phyloP scores from a whole-genome alignment of 805 yeast species.

The Kurtzmaniella cleridarum region DNA sequence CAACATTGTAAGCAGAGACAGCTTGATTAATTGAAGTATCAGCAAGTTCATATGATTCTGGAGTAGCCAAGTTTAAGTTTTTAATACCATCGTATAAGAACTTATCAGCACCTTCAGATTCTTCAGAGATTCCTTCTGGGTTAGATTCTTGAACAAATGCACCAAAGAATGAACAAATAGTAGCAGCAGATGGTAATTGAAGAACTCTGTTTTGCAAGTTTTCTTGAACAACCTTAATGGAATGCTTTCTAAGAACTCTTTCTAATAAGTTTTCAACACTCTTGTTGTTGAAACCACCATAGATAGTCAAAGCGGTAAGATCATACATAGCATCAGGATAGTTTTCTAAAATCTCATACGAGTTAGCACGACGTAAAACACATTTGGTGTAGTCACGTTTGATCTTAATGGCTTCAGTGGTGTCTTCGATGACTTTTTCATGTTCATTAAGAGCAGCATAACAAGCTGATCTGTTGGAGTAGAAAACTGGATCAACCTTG shows the following conservation, averaged over 20 bases:
- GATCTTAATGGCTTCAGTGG: conserved; percentile 77
- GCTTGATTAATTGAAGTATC: conserved; percentile 57
- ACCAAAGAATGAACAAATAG: conserved; percentile 80
- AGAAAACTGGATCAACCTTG: conserved; percentile 81
- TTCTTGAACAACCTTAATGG: conserved; percentile 65
- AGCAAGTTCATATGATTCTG: conserved; percentile 59
- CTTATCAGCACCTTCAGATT: conserved; percentile 57
- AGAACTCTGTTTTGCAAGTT: conserved; percentile 46
- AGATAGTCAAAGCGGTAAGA: conserved; percentile 80
- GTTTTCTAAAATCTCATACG: conserved; percentile 75
- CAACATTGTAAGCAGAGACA: conserved; percentile 38
- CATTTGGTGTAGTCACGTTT: conserved; percentile 92
- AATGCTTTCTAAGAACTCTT: conserved; percentile 75
- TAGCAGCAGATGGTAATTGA: conserved; percentile 75
- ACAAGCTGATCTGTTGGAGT: conserved; percentile 95
- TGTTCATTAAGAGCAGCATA: conserved; percentile 75
- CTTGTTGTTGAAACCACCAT: conserved; percentile 77
- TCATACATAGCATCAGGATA: conserved; percentile 87
- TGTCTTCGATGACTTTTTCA: conserved; percentile 82
- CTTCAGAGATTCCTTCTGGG: conserved; percentile 44
- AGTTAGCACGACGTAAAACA: conserved; percentile 86
- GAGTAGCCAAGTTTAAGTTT: conserved; percentile 45
- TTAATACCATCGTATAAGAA: conserved; percentile 62
- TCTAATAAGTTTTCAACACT: conserved; percentile 78
- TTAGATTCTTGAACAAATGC: conserved; percentile 64